phyloP scores from a whole-genome alignment of 2,329 filamentous ascomycete species.

The Cladosporium colombiae region DNA sequence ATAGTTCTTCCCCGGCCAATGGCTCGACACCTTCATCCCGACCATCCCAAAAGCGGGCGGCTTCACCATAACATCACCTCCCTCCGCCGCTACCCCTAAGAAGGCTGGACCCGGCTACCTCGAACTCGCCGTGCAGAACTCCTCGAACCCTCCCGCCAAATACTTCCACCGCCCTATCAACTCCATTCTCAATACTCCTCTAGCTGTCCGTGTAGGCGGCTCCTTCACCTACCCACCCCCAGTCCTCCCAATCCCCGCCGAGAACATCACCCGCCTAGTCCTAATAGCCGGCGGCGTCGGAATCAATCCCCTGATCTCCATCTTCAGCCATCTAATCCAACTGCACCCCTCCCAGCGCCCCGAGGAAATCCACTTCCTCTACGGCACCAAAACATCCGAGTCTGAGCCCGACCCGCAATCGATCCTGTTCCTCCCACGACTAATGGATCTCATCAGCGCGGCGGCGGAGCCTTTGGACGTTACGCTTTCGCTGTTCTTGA shows the following conservation, averaged over 20 bases:
- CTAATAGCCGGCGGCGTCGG: slow-evolving; percentile 82
- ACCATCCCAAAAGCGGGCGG: slow-evolving; percentile 70
- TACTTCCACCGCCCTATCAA: slow-evolving; percentile 68
- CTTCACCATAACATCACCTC: slow-evolving; percentile 83
- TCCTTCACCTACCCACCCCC: slow-evolving; percentile 77
- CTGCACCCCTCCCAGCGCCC: slow-evolving; percentile 28
- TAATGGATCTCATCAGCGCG: slow-evolving; percentile 37
- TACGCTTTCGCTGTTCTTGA: slow-evolving; percentile 36
- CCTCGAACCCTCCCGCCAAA: slow-evolving; percentile 69
- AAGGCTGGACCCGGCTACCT: slow-evolving; percentile 53
- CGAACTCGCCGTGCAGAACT: slow-evolving; percentile 76
- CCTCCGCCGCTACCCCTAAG: slow-evolving; percentile 44
- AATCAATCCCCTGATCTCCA: slow-evolving; percentile 78
- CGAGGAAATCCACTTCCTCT: slow-evolving; percentile 61
- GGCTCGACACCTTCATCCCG: slow-evolving; percentile 81
- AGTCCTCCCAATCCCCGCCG: slow-evolving; percentile 40
- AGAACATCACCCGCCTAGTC: slow-evolving; percentile 60
- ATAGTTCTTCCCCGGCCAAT: slow-evolving; percentile 77
- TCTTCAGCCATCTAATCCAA: slow-evolving; percentile 59
- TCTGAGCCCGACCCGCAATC: slow-evolving; percentile 34
- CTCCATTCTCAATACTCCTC: slow-evolving; percentile 58
- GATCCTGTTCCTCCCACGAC: slow-evolving; percentile 51
- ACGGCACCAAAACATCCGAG: slow-evolving; percentile 53
- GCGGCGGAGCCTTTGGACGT: slow-evolving; percentile 27
- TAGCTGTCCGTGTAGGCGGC: slow-evolving; percentile 74